Evolutionary conservation across 176 grass and related monocot species (phyloP), one percentile per base, ranked within the genome.

Genomic region (Alloteropsis semialata): DNA sequence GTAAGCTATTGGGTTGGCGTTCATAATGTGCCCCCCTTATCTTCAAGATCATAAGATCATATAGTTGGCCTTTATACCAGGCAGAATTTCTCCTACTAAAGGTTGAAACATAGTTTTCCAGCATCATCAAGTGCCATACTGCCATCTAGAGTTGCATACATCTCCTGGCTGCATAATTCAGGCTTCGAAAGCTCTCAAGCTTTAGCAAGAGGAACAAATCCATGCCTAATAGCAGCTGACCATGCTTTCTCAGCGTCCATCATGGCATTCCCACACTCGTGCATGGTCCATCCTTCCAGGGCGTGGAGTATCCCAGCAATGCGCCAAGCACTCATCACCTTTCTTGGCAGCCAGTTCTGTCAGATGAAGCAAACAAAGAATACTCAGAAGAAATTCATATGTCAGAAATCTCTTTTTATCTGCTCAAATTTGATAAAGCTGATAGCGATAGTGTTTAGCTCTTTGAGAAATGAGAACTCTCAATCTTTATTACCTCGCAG

Each of bases 331-430:
- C 94, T 97, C 90, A 94, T 97, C 33, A 97, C 90, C 88, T 88
- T 90, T 89, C 94, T 90, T 12, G 94, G 94, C 77, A 97, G 43
- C 94, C 94, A 97, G 44, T 97, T 97, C 94, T 97, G 75, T 80
- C n/a, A 48, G 22, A 60, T 28, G 28, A 33, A 38, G 43, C 41
- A 74, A 76, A n/a, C 10, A 70, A 1, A 43, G 10, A 33, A 38
- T 10, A 41, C 10, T 79, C 34, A 67, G 62, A 12, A 50, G 19
- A 55, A 33, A 10, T 15, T 63, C 30, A 11, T n/a, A 16, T 11
- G 0, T 10, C 21, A 38, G 12, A 48, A 9, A 14, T 57, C 19
- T 32, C 24, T 80, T 66, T 36, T 2, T n/a, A 8, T 21, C 39
- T 21, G 14, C 5, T 49, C 49, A 72, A 30, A 63, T 29, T 72